Evolutionary conservation across 805 yeast genomes (phyloP), one percentile per base, ranked within the genome.

Genomic region (Candida golubevii): DNA sequence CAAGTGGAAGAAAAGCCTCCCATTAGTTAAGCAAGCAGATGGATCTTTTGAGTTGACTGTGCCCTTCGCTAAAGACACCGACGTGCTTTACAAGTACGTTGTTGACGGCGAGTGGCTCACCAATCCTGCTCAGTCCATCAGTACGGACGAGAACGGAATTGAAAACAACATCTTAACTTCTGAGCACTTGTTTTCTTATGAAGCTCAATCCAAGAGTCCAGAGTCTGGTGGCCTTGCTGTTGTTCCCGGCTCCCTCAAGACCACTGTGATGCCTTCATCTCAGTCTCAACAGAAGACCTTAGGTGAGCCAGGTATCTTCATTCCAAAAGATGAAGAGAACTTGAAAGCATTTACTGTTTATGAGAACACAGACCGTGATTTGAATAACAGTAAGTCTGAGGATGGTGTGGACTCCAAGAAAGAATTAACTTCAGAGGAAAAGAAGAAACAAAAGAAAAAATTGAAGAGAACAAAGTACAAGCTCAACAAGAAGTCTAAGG

Each of bases 241-340:
- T 10, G 39, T 41, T 13, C 36, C 51, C 15, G 54, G 43, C 27
- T 32, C 44, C 11, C 46, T 58, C 26, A 52, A 53, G 39, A 58
- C 75, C 39, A 71, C 79, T 10, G 80, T 76, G 18, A 44, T 75
- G 63, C 80, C 82, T 36, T 59, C 72, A 4, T 48, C 59, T 26
- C 78, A 74, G 50, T 72, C 69, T 26, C 43, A 63, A 39, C 73
- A 73, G 39, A 66, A 67, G 46, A 61, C 74, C 8, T 55, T 75
- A 44, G 85, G 88, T 39, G 90, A 85, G 57, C 88, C 93, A 27
- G 96, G 96, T 38, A 74, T 85, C 48, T 76, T 70, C 33, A 61
- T 85, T 53, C 91, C 91, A 38, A 56, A 67, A 35, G 76, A 85
- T 58, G 75, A 87, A 14, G 75, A 74, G 36, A 74, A 79, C n/a